phyloP scores from a whole-genome alignment of 1,139 yeast genomes.

The Pichia sp. region DNA sequence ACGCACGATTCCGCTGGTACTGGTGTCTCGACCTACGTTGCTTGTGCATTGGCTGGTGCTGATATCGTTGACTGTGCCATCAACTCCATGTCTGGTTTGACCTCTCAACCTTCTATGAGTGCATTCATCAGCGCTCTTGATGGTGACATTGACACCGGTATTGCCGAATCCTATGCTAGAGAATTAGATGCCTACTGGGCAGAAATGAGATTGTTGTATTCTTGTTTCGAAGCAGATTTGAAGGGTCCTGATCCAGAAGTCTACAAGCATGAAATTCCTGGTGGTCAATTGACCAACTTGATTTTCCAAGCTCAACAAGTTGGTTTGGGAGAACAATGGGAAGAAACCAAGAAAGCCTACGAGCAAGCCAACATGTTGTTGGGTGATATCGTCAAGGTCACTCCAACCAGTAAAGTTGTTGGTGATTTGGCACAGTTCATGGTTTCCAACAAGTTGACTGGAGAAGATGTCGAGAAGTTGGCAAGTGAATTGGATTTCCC shows the following conservation, averaged over 20 bases:
- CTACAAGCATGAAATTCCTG: conserved; percentile 96
- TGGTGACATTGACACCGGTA: conserved; percentile 76
- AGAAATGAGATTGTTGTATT: conserved; percentile 92
- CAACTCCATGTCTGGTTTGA: conserved; percentile 96
- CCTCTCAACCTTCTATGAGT: conserved; percentile 94
- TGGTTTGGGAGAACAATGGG: conserved; percentile 95
- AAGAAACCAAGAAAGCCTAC: conserved; percentile 90
- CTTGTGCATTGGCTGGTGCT: conserved; percentile 93
- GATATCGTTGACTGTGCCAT: conserved; percentile 97
- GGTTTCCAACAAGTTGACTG: conserved; percentile 87
- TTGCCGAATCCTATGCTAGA: conserved; percentile 63
- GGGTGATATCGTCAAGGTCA: conserved; percentile 96
- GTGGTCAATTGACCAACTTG: conserved; percentile 97
- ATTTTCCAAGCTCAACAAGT: conserved; percentile 98
- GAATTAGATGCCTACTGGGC: conserved; percentile 96
- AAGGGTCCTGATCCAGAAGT: conserved; percentile 99
- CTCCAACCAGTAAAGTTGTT: conserved; percentile 98
- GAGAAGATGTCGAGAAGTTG: conserved; percentile 80
- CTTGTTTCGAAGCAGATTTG: conserved; percentile 96
- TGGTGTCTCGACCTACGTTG: conserved; percentile 95
- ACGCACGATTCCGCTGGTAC: conserved; percentile 99
- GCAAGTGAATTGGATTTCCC: conserved; percentile 96
- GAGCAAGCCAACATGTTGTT: conserved; percentile 82
- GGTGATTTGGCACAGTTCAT: conserved; percentile 98
- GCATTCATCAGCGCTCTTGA: conserved; percentile 90